These are phyloP conservation scores for Hevea brasiliensis DNA, from an alignment of 345 rosid genomes.

Conservation along the genomic window DNA sequence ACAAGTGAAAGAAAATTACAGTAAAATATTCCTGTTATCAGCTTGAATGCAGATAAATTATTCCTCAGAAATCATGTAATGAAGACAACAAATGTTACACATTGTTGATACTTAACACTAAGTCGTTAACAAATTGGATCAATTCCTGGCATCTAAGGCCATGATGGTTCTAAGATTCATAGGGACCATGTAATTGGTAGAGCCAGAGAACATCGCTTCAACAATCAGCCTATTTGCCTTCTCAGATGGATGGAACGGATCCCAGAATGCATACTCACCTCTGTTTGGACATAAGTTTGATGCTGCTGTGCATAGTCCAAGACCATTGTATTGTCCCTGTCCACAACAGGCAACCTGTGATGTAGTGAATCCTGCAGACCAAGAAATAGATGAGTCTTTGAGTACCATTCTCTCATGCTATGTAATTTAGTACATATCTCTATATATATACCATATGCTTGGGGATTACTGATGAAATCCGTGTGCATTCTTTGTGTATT, in stretches of 20 bases:
- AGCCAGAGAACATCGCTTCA: slow-evolving; percentile 47
- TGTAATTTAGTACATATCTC: no score
- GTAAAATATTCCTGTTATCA: no score
- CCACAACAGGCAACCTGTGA: slow-evolving; percentile 79
- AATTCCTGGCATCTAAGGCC: slow-evolving; percentile 48
- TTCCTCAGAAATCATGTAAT: no score
- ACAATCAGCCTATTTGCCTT: slow-evolving; percentile 66
- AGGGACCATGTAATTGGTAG: slow-evolving; percentile 61
- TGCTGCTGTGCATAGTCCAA: slow-evolving; percentile 63
- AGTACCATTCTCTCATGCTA: no score
- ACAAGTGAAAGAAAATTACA: no score
- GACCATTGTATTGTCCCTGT: slow-evolving; percentile 74
- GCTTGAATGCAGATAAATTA: no score
- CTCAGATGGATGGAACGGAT: slow-evolving; percentile 73
- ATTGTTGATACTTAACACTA: no score
- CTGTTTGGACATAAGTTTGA: slow-evolving; percentile 68
- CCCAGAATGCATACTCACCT: slow-evolving; percentile 66
- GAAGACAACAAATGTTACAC: no score
- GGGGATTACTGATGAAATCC: slow-evolving; percentile 44
- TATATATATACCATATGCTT: slow-evolving; percentile 34
- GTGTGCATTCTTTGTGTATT: slow-evolving; percentile 38
- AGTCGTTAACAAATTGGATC: neutral
- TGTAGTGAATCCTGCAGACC: slow-evolving; percentile 53
- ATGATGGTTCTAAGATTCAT: slow-evolving; percentile 73
- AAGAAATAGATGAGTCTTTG: neutral